Evolutionary conservation across 805 yeast genomes (phyloP), one percentile per base, ranked within the genome.

Genomic region (Pichia eremophila): DNA sequence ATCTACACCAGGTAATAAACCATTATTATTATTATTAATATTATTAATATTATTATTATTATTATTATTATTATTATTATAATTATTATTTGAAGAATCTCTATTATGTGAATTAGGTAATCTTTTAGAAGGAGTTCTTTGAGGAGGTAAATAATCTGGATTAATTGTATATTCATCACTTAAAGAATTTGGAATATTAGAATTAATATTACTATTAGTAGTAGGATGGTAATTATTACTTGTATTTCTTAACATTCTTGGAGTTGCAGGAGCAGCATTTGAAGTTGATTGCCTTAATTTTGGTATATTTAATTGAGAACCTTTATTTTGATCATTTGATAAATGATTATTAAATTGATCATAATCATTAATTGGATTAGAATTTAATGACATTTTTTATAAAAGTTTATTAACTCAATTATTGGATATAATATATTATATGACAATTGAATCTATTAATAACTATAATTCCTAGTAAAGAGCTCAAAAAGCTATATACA

Each of bases 211-310:
- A 19, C 4, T 19, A 19, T 19, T 19, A 19, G 22, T 3, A 3
- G 25, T 5, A 22, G 4, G 6, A 22, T 22, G 25, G 5, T 22
- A 5, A 22, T 22, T 22, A 22, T 22, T 22, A 22, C 25, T 22
- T 22, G 25, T 22, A 22, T 77, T 78, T 54, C 84, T 70, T 43
- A 81, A 64, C 86, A 81, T 81, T 54, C 86, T 65, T 9, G 86
- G 85, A 2, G 87, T 81, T 2, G 86, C 86, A 2, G 84, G 85
- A 15, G 65, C 71, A 5, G 72, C 75, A 46, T 65, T 67, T 29
- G 63, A 53, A 28, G 52, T 44, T 28, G 18, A 18, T 17, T 44
- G 39, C 18, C 51, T 40, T 14, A 47, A 27, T 44, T 46, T 51
- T 34, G 46, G 49, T 10, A 48, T 37, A 36, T 44, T 48, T 45